phyloP scores from a whole-genome alignment of 2,329 filamentous ascomycete species.

The Pseudogymnoascus sp. region DNA sequence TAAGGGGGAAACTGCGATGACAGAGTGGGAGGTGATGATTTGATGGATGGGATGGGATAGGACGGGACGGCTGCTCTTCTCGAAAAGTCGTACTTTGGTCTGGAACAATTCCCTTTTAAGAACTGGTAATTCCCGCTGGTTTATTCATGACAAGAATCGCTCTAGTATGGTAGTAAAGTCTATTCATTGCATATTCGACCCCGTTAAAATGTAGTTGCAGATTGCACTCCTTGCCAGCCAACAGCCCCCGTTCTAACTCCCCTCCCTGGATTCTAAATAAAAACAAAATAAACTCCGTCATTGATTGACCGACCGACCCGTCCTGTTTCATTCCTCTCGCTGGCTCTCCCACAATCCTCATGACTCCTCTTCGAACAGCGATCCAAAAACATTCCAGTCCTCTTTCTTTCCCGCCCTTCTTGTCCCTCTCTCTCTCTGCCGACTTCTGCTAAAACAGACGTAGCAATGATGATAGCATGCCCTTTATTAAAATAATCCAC shows the following conservation, averaged over 20 bases:
- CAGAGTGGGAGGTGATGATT: neutral
- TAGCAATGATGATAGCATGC: neutral
- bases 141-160: too few species aligned
- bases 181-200: neutral
- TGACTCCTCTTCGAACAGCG: neutral
- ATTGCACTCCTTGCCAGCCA: conserved; percentile 4
- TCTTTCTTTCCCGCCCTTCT: neutral
- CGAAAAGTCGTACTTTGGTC: neutral
- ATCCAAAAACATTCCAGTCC: conserved; percentile 6
- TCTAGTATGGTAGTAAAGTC: neutral
- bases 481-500: neutral
- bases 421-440: neutral
- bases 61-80: neutral
- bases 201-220: neutral
- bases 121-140: too few species aligned
- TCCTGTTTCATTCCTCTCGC: conserved; percentile 5
- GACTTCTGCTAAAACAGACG: neutral
- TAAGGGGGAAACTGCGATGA: too few species aligned
- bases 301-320: neutral
- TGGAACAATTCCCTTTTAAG: neutral
- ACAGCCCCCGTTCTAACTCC: neutral
- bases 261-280: neutral
- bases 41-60: neutral
- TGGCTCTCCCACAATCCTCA: neutral
- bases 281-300: neutral